Base-by-base conservation (phyloP, 805 yeast species). In the Wickerhamomyces chambardii region DNA sequence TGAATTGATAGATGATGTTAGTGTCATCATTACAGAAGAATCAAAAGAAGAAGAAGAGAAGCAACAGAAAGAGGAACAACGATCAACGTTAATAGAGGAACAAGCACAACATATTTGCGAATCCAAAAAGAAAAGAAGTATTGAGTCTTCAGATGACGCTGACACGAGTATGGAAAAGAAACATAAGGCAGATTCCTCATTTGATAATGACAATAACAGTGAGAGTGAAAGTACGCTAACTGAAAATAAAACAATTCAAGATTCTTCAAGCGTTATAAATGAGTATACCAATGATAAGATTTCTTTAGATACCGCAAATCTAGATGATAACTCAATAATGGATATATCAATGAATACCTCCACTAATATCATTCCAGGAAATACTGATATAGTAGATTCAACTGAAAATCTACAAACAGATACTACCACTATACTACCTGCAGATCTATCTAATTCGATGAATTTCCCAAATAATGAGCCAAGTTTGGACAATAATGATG, bases 161-260 rank as follows among this genome's bases (percentile, higher is more conserved):
- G 48, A 42, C 15, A 44, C 47, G 0, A 48, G 6, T 24, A 24
- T 49, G 1, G 53, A 47, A 28, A 48, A 48, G 36, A 49, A 42
- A 37, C 21, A 33, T 18, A 50, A 44, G 18, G 21, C 34, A 9
- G 42, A 33, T 24, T 22, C 8, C 15, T 17, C 33, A 6, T 24
- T 24, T 31, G 42, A 60, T 21, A 21, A 21, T 21, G 24, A 21
- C 24, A 7, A 21, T 10, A 10, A 21, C 24, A 21, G 24, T 10
- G 10, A 21, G 10, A 38, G 15, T 39, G 34, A 15, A 36, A 14
- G 5, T 36, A 37, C n/a, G n/a, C n/a, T n/a, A n/a, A n/a, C n/a
- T n/a, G n/a, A n/a, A n/a, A n/a, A n/a, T n/a, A 12, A 36, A 38
- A 9, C 29, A 31, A 12, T 14, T n/a, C n/a, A n/a, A n/a, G n/a